Evolutionary conservation across 2,329 filamentous ascomycete species (phyloP).

Genomic region (Neonectria punicea): DNA sequence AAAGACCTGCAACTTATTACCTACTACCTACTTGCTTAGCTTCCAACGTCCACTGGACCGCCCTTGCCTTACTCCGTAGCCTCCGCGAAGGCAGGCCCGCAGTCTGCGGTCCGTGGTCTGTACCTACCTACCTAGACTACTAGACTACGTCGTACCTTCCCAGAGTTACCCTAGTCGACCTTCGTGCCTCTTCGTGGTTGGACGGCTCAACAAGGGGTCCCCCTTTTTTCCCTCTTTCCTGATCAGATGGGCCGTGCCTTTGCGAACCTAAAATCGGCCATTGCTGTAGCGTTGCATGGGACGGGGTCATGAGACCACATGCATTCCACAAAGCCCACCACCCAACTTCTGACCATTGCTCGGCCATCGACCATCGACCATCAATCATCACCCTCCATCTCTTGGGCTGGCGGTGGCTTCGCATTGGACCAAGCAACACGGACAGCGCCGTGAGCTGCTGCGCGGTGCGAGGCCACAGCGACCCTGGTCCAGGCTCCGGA

Average conservation of each 20-base stretch:
- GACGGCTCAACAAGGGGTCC: constrained; percentile 26
- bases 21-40: neutral
- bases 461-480: neutral
- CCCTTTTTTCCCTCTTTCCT: constrained; percentile 32
- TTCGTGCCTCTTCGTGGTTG: constrained; percentile 29
- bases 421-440: neutral
- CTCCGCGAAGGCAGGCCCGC: neutral
- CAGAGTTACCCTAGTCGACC: constrained; percentile 3
- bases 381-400: constrained; percentile 13
- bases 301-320: constrained; percentile 45
- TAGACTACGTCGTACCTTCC: neutral
- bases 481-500: constrained; percentile 20
- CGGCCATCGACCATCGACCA: neutral
- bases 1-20: no score
- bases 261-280: constrained; percentile 44
- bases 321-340: constrained; percentile 37
- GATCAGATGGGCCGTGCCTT: constrained; percentile 43
- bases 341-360: constrained; percentile 34
- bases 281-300: constrained; percentile 43
- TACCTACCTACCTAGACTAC: no score
- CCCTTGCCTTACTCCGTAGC: constrained; percentile 1
- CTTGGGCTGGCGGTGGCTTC: neutral
- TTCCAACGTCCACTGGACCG: constrained; percentile 17
- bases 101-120: neutral
- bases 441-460: neutral